These are phyloP conservation scores for Kwoniella dejecticola DNA, from an alignment of 768 basidiomycete genomes.

Conservation along the genomic window DNA sequence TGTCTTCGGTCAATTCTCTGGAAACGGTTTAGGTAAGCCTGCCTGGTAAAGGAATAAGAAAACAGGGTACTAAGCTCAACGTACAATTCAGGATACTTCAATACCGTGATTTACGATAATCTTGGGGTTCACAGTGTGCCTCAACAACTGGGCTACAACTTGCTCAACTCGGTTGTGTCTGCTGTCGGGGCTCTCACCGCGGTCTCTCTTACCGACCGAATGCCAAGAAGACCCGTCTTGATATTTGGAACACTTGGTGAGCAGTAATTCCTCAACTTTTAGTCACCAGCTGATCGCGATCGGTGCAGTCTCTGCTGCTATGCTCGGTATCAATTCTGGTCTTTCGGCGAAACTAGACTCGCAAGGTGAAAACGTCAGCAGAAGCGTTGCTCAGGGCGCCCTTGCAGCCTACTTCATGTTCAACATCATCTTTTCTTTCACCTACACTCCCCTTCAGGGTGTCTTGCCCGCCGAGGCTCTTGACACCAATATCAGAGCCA, in stretches of 20 bases:
- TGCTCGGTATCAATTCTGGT: slow-evolving; percentile 31
- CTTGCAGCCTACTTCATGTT: slow-evolving; percentile 59
- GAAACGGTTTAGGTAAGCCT: slow-evolving; percentile 60
- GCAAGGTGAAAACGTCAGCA: slow-evolving; percentile 26
- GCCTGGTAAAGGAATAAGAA: not conserved
- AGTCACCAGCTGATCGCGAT: slow-evolving; percentile 4
- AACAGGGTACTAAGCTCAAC: not conserved
- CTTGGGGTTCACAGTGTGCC: slow-evolving; percentile 24
- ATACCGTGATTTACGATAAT: slow-evolving; percentile 46
- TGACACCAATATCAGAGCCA: slow-evolving; percentile 64
- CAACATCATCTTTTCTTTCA: slow-evolving; percentile 62
- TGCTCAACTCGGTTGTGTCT: slow-evolving; percentile 53
- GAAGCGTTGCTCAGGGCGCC: slow-evolving; percentile 52
- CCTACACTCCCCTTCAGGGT: slow-evolving; percentile 66
- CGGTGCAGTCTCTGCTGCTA: slow-evolving; percentile 13
- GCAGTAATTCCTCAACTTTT: slow-evolving; percentile 26
- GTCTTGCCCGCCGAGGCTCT: slow-evolving; percentile 64
- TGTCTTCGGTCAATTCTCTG: slow-evolving; percentile 65
- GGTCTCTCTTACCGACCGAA: slow-evolving; percentile 41
- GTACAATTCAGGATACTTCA: slow-evolving; percentile 55
- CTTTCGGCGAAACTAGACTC: slow-evolving; percentile 19
- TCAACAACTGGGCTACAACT: slow-evolving; percentile 56
- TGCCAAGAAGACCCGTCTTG: slow-evolving; percentile 52
- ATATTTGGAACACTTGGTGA: slow-evolving; percentile 53
- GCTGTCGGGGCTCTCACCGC: slow-evolving; percentile 53